Evolutionary conservation across 306 rosid species (phyloP).

Genomic region (cucumber (Cucumis sativus)): DNA sequence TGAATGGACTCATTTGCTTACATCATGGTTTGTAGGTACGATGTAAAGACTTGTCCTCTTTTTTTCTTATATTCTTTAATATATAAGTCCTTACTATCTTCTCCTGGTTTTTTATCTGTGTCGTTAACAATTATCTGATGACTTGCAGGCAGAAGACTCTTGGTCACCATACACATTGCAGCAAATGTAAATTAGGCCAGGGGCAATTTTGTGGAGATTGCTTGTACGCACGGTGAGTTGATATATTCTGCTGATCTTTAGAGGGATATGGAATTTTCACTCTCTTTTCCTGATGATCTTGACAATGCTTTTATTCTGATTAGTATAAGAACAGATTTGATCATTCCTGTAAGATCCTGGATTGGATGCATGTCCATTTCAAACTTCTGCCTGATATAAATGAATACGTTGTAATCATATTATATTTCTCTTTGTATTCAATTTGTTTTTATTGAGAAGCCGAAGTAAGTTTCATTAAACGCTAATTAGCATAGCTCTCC

Average conservation of each 20-base stretch:
- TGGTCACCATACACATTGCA: slow-evolving; percentile 36
- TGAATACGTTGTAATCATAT: neutral
- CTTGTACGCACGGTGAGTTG: slow-evolving; percentile 58
- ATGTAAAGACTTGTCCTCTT: neutral
- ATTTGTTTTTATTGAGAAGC: no score
- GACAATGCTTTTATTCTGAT: neutral
- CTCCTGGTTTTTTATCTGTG: neutral
- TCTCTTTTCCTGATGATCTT: neutral
- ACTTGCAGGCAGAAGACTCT: slow-evolving; percentile 56
- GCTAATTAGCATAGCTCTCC: no score
- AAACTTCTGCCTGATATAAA: neutral
- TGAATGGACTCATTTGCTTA: neutral
- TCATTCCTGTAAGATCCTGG: neutral
- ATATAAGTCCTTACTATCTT: neutral
- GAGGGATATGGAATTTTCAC: neutral
- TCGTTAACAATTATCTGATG: neutral
- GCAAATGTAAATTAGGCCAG: slow-evolving; percentile 47
- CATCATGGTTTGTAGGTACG: neutral
- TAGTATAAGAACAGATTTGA: neutral
- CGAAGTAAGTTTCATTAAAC: no score
- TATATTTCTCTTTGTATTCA: neutral
- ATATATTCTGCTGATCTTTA: slow-evolving; percentile 1
- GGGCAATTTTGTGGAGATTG: slow-evolving; percentile 78
- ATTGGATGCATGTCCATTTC: neutral
- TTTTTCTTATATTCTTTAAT: neutral